Conservation (phyloP, 306 rosid genomes). For the Castanopsis chinensis region DNA sequence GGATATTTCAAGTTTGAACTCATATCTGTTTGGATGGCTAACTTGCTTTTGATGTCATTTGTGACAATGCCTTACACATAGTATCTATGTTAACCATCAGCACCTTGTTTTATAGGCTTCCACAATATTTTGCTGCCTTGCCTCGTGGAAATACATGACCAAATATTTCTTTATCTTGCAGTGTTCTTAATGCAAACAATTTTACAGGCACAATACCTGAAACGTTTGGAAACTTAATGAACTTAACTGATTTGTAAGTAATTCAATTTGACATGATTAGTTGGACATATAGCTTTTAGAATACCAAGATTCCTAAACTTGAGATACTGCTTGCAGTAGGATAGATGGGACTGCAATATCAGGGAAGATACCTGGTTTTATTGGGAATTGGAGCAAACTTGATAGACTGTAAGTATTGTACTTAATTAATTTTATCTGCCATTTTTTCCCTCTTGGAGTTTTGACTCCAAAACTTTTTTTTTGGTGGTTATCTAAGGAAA, state of each 20-base stretch:
- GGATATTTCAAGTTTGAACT: not conserved
- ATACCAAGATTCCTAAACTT: constrained; percentile 12
- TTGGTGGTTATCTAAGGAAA: not conserved
- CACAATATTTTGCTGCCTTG: not conserved
- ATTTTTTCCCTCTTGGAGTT: constrained; percentile 3
- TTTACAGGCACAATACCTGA: constrained; percentile 66
- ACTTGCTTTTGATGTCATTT: not conserved
- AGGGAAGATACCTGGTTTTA: constrained; percentile 57
- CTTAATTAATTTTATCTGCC: not conserved
- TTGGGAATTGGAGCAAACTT: constrained; percentile 71
- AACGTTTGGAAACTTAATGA: constrained; percentile 49
- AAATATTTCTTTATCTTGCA: constrained; percentile 26
- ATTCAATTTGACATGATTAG: not conserved
- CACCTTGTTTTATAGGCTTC: not conserved
- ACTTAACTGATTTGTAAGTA: constrained; percentile 60
- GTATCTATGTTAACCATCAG: not conserved
- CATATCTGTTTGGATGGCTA: not conserved
- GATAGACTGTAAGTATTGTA: constrained; percentile 44
- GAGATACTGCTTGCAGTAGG: constrained; percentile 48
- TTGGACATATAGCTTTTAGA: not conserved
- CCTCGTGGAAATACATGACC: not conserved
- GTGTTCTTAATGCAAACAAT: constrained; percentile 54
- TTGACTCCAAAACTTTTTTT: not conserved
- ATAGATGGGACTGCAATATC: constrained; percentile 66
- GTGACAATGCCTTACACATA: not conserved